A percentile compares a stretch with the other conserved stretches of the same genome.
Evolutionary conservation across 345 rosid genomes (phyloP).

Genomic region (Turritis glabra): DNA sequence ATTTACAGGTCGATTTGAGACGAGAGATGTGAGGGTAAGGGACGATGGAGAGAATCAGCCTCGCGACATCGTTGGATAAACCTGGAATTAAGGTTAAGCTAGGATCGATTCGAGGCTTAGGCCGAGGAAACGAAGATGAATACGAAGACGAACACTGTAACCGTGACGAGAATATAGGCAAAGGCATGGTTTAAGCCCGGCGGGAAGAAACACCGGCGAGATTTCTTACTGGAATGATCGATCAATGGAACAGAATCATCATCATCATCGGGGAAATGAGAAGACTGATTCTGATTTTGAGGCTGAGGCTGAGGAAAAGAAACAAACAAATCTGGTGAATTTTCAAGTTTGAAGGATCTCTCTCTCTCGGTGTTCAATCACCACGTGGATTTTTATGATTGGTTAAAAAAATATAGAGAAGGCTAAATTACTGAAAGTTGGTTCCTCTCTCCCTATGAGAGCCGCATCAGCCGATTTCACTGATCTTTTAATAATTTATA

Average conservation of each 20-base stretch:
- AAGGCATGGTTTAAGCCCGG: conserved; percentile 7
- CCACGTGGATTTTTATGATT: background rate
- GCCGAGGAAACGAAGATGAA: conserved; percentile 17
- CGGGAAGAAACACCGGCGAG: conserved; percentile 11
- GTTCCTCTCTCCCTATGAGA: no score
- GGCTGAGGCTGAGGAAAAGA: background rate
- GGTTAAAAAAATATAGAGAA: no score
- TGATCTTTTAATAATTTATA: no score
- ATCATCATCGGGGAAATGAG: conserved; percentile 14
- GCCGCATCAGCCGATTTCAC: no score
- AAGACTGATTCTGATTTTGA: conserved; percentile 25
- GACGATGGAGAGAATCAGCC: conserved; percentile 56
- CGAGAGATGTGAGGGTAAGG: conserved; percentile 80
- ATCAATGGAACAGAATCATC: conserved; percentile 31
- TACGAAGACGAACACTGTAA: conserved; percentile 24
- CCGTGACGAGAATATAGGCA: conserved; percentile 36
- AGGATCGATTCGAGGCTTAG: conserved; percentile 40
- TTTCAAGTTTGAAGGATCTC: background rate
- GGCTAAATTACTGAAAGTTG: no score
- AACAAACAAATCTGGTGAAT: background rate
- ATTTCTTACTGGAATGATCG: background rate
- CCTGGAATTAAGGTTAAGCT: conserved; percentile 63
- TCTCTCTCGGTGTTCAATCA: no score
- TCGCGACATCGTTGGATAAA: conserved; percentile 67
- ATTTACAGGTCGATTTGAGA: conserved; percentile 64